Base-by-base conservation (phyloP, 441 rosid genomes). In the Geranium incanum region DNA sequence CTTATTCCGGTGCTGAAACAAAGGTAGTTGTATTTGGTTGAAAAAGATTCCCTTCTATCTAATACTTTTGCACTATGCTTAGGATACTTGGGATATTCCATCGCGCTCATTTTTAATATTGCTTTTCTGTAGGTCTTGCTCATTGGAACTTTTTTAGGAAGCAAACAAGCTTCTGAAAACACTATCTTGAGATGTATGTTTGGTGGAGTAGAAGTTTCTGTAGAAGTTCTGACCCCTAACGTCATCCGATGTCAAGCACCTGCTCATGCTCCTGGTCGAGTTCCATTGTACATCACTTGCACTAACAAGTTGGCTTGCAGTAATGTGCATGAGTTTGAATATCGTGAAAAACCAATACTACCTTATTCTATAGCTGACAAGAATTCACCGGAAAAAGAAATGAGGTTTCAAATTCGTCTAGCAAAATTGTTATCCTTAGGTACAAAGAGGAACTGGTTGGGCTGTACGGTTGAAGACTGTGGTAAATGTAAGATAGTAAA, bases 301-400 rank as follows among this genome's bases (percentile, higher is more conserved):
- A 71, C 81, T 72, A 85, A 89, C 75, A 84, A 92, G 78, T 76
- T 85, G 68, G 90, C 95, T 1, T 89, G 95, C 75, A 89, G 92
- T 75, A 92, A 89, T 82, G 86, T 87, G 70, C 82, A 90, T 82
- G 92, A 86, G 75, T 89, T 89, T 78, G 89, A 84, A 77, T 89
- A 74, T 78, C 89, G 76, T 65, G 87, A 81, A 78, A 76, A 74
- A 74, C 83, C 85, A 41, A 18, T 68, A 12, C 79, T 68, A 36
- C 45, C 72, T 28, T 70, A 15, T 66, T 68, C 76, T 55, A 5
- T 6, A 11, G 65, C 79, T 37, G 33, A 59, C 37, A 70, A 69
- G 67, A 67, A 37, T 70, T 68, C 67, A 36, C 71, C 64, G 3
- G 72, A 69, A 67, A 83, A 82, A 43, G 84, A 81, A 71, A 28